phyloP scores from a whole-genome alignment of 2,329 filamentous ascomycete species.

The Xylaria polymorpha region DNA sequence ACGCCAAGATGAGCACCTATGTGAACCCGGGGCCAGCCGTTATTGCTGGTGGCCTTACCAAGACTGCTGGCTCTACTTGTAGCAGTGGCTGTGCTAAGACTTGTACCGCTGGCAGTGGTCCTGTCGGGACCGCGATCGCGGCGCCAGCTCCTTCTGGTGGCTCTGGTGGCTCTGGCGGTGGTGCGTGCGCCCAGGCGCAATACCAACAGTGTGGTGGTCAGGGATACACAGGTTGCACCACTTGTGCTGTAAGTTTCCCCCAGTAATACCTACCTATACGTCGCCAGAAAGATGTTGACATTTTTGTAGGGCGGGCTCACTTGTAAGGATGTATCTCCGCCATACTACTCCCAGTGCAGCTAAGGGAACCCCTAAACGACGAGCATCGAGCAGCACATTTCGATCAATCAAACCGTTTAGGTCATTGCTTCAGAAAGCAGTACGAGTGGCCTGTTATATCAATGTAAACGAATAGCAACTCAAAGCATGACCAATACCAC shows the following conservation, averaged over 20 bases:
- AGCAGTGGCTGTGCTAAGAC: constrained; percentile 54
- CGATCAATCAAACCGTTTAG: background rate
- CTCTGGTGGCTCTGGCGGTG: constrained; percentile 28
- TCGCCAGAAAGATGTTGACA: background rate
- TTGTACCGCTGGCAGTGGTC: constrained; percentile 51
- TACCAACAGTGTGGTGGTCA: constrained; percentile 57
- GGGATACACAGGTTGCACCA: constrained; percentile 57
- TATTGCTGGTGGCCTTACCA: constrained; percentile 55
- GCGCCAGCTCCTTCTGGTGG: constrained; percentile 20
- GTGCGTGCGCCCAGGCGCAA: constrained; percentile 50
- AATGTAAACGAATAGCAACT: background rate
- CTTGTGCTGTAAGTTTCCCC: constrained; percentile 51
- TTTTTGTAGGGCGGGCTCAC: constrained; percentile 47
- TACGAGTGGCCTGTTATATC: background rate
- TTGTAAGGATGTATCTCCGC: constrained; percentile 53
- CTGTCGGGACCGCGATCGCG: constrained; percentile 45
- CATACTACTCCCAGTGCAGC: constrained; percentile 55
- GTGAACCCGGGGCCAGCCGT: constrained; percentile 58
- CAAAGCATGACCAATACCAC: constrained; percentile 3
- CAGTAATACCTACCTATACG: background rate
- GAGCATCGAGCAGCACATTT: background rate
- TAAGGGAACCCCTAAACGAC: constrained; percentile 30
- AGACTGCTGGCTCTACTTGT: constrained; percentile 55
- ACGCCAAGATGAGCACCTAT: constrained; percentile 55
- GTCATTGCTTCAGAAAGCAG: background rate